Base-by-base conservation (phyloP, 352 stramenopile genomes). In the Phytophthora pinifolia region DNA sequence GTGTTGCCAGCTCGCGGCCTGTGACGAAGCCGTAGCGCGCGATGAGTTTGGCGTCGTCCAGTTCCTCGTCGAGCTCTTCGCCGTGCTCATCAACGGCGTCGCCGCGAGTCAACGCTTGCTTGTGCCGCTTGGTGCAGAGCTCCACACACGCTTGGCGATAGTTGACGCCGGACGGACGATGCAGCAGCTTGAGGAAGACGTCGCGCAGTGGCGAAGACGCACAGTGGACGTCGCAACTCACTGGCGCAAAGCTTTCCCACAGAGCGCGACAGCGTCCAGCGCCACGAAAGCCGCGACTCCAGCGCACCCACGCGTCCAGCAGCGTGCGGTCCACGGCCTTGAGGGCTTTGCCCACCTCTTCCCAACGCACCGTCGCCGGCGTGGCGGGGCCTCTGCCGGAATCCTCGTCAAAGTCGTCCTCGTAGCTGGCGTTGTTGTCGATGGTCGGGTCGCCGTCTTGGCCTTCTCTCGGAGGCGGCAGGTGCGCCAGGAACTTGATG, bases 131-230 rank as follows among this genome's bases (percentile, higher is more conserved):
- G 9, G 76, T 65, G 32, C 79, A 88, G 35, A 88, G 76, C 14
- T 84, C 70, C 0, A 92, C 51, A 35, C 96, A 96, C 0, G 83
- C 83, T 17, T 85, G 66, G 27, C 76, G 74, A 51, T 96, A 97
- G 56, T 97, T 88, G 14, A 94, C 68, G 34, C 87, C 83, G 1
- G 62, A 70, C 17, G 82, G 84, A n/a, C 84, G 81, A 55, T 95
- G 84, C 15, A 97, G 70, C 30, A 97, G 69, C 71, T 97, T 97
- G 39, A 97, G 73, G 41, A 97, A 96, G 29, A 95, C 82, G 51
- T 96, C 86, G 17, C 89, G 86, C 25, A 96, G 74, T 5, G 84
- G 79, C 9, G 84, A 96, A 27, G 86, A 95, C 15, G 83, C 81
- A 57, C 78, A 92, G 67, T 96, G 89, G 0, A 94, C 86, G 53